Percentiles rank a stretch among this genome's conserved stretches.
phyloP scores from a whole-genome alignment of 208 protist genomes.

The Leishmania martiniquensis region DNA sequence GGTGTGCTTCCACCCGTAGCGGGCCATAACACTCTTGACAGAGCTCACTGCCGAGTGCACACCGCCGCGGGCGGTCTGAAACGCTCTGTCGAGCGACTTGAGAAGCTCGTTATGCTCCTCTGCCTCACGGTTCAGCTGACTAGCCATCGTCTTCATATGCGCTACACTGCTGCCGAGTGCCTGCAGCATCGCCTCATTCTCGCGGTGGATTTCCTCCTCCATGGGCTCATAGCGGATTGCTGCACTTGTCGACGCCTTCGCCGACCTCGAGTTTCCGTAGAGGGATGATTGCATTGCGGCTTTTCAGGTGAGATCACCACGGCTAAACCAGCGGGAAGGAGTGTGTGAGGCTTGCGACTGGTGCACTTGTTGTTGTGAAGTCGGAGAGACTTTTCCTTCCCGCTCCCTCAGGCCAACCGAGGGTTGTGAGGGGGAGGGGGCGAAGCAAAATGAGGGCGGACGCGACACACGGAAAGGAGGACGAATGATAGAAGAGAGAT shows the following conservation, averaged over 20 bases:
- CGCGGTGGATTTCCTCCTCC: conserved; percentile 71
- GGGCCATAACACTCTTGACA: conserved; percentile 56
- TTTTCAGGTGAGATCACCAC: background rate
- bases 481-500: background rate
- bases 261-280: conserved; percentile 33
- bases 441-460: no score
- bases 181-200: conserved; percentile 82
- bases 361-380: background rate
- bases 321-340: background rate
- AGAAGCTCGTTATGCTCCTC: conserved; percentile 81
- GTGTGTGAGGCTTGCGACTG: background rate
- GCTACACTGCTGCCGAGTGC: conserved; percentile 64
- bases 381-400: background rate
- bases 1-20: conserved; percentile 69
- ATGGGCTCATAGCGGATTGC: conserved; percentile 39
- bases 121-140: conserved; percentile 57
- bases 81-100: conserved; percentile 39
- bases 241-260: background rate
- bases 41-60: conserved; percentile 54
- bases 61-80: conserved; percentile 56
- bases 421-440: background rate
- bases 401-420: background rate
- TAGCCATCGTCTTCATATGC: conserved; percentile 69
- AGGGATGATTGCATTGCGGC: conserved; percentile 68
- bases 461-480: background rate